These are phyloP conservation scores for Bauhinia variegata DNA, from an alignment of 306 rosid species.

Conservation along the genomic window DNA sequence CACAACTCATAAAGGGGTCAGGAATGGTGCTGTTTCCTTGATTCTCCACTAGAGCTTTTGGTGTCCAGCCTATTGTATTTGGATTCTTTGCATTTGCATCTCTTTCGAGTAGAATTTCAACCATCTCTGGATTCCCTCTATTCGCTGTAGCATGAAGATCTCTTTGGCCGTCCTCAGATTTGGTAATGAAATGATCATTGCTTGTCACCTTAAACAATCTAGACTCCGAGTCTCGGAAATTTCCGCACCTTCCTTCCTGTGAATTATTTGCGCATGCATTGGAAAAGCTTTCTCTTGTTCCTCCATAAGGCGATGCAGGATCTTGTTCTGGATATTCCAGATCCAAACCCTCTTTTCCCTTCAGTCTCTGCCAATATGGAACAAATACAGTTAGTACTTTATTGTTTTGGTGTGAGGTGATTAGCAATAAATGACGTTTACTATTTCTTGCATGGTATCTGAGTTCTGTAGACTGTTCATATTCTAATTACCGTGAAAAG, in stretches of 20 bases:
- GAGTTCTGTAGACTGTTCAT: conserved; percentile 16
- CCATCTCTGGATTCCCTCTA: conserved; percentile 50
- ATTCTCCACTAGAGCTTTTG: conserved; percentile 42
- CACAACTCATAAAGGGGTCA: conserved; percentile 40
- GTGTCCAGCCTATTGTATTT: conserved; percentile 48
- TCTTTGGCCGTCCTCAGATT: conserved; percentile 38
- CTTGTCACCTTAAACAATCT: conserved; percentile 36
- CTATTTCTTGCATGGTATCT: neutral
- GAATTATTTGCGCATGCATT: conserved; percentile 33
- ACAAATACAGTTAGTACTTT: conserved; percentile 29
- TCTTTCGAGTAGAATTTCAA: conserved; percentile 60
- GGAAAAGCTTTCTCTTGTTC: conserved; percentile 40
- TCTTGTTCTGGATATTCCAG: conserved; percentile 36
- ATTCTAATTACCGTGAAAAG: conserved; percentile 56
- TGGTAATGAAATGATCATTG: conserved; percentile 25
- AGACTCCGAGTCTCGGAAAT: conserved; percentile 33
- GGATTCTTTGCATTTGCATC: conserved; percentile 45
- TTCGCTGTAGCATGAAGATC: conserved; percentile 41
- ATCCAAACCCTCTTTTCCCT: conserved; percentile 50
- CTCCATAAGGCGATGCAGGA: conserved; percentile 40
- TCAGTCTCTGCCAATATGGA: conserved; percentile 51
- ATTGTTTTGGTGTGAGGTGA: conserved; percentile 14
- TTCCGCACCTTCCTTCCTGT: conserved; percentile 36
- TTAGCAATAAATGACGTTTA: neutral
- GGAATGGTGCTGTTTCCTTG: conserved; percentile 46